Evolutionary conservation across 805 yeast species (phyloP).

Genomic region (Ogataea henricii): DNA sequence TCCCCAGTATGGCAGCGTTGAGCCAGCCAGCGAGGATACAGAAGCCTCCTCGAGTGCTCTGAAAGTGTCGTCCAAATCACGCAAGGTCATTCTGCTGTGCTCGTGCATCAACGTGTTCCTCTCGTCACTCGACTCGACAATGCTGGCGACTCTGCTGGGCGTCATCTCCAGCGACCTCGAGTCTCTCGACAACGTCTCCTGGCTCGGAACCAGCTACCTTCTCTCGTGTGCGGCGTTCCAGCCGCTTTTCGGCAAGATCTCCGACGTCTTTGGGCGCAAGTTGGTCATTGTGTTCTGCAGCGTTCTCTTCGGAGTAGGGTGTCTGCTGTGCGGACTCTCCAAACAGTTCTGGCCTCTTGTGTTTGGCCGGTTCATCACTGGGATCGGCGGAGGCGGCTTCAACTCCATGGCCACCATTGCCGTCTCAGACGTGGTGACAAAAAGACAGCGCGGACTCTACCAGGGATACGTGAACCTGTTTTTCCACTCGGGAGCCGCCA

Average conservation of each 20-base stretch:
- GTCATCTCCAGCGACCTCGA: constrained; percentile 53
- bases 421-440: constrained; percentile 72
- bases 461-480: constrained; percentile 81
- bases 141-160: constrained; percentile 52
- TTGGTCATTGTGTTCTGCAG: constrained; percentile 37
- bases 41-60: not conserved
- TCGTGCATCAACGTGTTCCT: constrained; percentile 36
- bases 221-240: constrained; percentile 50
- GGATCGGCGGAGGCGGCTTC: constrained; percentile 88
- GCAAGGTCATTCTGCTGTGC: constrained; percentile 12
- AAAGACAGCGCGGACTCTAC: constrained; percentile 73
- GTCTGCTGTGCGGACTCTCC: constrained; percentile 43
- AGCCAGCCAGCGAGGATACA: not conserved
- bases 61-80: not conserved
- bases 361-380: constrained; percentile 70
- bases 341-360: constrained; percentile 43
- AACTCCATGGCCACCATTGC: constrained; percentile 73
- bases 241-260: constrained; percentile 54
- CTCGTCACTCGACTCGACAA: constrained; percentile 54
- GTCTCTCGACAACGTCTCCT: constrained; percentile 42
- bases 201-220: constrained; percentile 45
- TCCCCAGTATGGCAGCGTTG: not conserved
- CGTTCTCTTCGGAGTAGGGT: constrained; percentile 39
- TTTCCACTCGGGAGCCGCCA: constrained; percentile 73
- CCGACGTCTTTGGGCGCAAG: constrained; percentile 55